Conservation (phyloP, 2,329 filamentous ascomycete species). For the Sporothrix sp. region DNA sequence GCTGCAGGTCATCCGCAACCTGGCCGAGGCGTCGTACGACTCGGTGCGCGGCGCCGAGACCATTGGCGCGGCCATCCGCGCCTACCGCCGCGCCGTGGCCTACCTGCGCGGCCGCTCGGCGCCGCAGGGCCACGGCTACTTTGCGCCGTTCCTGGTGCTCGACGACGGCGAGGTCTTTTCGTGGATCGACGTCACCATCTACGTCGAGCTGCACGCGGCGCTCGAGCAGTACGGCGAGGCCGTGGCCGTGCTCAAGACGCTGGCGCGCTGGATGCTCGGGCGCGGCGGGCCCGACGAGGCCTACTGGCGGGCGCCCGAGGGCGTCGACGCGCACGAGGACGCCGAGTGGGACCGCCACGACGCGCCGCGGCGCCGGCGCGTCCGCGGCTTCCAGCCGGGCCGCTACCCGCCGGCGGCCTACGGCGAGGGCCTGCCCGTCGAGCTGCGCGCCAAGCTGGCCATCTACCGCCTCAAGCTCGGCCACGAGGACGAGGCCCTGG, state of each 20-base stretch:
- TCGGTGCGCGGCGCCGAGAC: conserved; percentile 35
- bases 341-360: conserved; percentile 79
- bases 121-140: conserved; percentile 12
- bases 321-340: conserved; percentile 57
- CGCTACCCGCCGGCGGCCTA: conserved; percentile 50
- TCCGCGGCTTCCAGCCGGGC: conserved; percentile 50
- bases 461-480: conserved; percentile 68
- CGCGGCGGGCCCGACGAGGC: conserved; percentile 50
- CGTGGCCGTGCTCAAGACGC: conserved; percentile 56
- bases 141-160: conserved; percentile 16
- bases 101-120: conserved; percentile 25
- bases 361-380: conserved; percentile 48
- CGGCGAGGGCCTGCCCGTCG: conserved; percentile 64
- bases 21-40: conserved; percentile 48
- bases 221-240: conserved; percentile 54
- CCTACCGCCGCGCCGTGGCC: conserved; percentile 40
- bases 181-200: conserved; percentile 82
- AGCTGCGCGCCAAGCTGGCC: conserved; percentile 75
- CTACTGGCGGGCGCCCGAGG: conserved; percentile 61
- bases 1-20: conserved; percentile 43
- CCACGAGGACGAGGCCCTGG: conserved; percentile 54
- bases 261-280: conserved; percentile 76
- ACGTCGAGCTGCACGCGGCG: conserved; percentile 68
- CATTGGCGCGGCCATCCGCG: conserved; percentile 34
- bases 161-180: conserved; percentile 33